Evolutionary conservation across 1,139 yeast genomes (phyloP).

Genomic region (Saccharomyces uvarum): DNA sequence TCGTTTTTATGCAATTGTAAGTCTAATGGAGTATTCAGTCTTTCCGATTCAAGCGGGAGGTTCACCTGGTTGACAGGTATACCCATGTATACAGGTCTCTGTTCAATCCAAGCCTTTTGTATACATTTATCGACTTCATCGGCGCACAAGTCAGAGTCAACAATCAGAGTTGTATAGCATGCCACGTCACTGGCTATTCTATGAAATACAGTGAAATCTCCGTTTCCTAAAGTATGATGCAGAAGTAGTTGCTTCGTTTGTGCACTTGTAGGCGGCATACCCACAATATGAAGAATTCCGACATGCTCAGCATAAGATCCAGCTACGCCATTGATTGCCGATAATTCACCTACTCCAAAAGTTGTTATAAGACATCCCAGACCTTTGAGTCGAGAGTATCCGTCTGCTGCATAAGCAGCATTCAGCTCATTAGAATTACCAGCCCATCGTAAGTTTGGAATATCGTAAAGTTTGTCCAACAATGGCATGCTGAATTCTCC

Average conservation of each 20-base stretch:
- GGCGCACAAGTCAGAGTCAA: slow-evolving; percentile 55
- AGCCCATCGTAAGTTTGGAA: slow-evolving; percentile 49
- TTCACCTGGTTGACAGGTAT: slow-evolving; percentile 74
- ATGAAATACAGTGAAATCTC: slow-evolving; percentile 70
- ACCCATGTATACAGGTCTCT: slow-evolving; percentile 77
- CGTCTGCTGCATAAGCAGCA: slow-evolving; percentile 47
- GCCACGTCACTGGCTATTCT: slow-evolving; percentile 63
- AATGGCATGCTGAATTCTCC: slow-evolving; percentile 57
- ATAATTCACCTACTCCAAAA: slow-evolving; percentile 59
- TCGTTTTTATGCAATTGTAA: slow-evolving; percentile 50
- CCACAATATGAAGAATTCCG: slow-evolving; percentile 49
- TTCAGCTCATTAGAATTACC: slow-evolving; percentile 62
- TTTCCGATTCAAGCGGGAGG: slow-evolving; percentile 43
- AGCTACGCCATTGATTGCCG: slow-evolving; percentile 53
- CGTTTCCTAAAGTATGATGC: slow-evolving; percentile 71
- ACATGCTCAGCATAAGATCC: slow-evolving; percentile 57
- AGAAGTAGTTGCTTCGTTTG: slow-evolving; percentile 46
- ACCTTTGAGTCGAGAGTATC: slow-evolving; percentile 53
- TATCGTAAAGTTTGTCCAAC: slow-evolving; percentile 48
- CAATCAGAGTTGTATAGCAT: slow-evolving; percentile 51
- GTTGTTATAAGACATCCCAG: slow-evolving; percentile 52
- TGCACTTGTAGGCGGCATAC: slow-evolving; percentile 52
- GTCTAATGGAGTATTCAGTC: slow-evolving; percentile 54
- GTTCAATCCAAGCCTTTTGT: slow-evolving; percentile 56
- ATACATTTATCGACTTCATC: slow-evolving; percentile 63